Evolutionary conservation across 2,329 filamentous ascomycete species (phyloP).

Genomic region (Xylaria sp.): DNA sequence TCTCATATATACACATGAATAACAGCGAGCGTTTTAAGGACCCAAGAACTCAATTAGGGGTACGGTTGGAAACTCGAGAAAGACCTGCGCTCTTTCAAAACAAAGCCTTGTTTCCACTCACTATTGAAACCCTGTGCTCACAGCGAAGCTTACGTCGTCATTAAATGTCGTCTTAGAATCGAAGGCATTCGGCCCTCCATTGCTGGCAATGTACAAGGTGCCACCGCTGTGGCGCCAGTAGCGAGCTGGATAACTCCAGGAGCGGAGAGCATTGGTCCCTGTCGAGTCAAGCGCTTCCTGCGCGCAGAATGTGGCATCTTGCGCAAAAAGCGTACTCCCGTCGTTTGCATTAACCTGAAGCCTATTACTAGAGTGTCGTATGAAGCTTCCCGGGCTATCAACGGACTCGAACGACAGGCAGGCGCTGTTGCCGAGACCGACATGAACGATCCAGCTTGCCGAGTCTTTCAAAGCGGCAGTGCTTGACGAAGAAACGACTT

Average conservation of each 20-base stretch:
- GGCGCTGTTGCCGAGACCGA: constrained; percentile 7
- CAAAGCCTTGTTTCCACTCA: not conserved
- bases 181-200: constrained; percentile 1
- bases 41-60: too few species aligned
- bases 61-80: too few species aligned
- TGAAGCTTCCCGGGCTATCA: constrained; percentile 10
- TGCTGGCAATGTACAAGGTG: constrained; percentile 1
- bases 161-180: not conserved
- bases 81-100: not conserved
- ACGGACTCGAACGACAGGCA: constrained; percentile 2
- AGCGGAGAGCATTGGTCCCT: not conserved
- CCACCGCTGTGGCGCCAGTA: not conserved
- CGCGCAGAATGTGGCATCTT: constrained; percentile 4
- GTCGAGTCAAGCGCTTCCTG: not conserved
- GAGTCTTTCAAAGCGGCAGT: not conserved
- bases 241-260: constrained; percentile 4
- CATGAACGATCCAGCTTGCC: not conserved
- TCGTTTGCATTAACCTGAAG: not conserved
- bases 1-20: too few species aligned
- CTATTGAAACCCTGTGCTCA: not conserved
- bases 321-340: not conserved
- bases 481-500: constrained; percentile 7
- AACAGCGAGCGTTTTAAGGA: too few species aligned
- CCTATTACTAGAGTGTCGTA: not conserved
- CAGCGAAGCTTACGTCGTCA: constrained; percentile 2